Conservation (phyloP, 2,329 filamentous ascomycete species). For the Aspergillus puulaauensis region DNA sequence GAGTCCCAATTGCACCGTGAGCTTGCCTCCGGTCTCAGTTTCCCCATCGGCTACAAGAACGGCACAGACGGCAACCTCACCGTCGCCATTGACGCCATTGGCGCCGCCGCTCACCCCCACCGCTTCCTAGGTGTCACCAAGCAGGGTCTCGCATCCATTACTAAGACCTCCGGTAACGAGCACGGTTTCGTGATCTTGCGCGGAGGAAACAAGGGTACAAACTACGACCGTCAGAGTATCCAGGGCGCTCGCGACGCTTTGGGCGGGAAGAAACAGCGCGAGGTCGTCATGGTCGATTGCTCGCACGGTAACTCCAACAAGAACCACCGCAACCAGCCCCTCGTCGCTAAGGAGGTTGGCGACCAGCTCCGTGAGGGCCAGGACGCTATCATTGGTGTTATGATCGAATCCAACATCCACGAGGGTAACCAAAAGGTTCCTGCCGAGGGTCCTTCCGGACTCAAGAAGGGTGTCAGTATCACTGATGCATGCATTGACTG, state of each 20-base stretch:
- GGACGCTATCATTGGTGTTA: constrained; percentile 86
- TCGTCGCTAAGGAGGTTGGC: constrained; percentile 77
- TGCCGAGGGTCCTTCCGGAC: constrained; percentile 69
- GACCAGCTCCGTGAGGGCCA: constrained; percentile 88
- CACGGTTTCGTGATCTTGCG: constrained; percentile 96
- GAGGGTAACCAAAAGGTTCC: constrained; percentile 89
- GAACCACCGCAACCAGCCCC: constrained; percentile 95
- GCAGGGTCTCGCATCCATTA: constrained; percentile 93
- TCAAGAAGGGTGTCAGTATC: constrained; percentile 90
- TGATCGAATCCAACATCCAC: constrained; percentile 98
- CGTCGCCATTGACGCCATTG: constrained; percentile 95
- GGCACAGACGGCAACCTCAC: constrained; percentile 89
- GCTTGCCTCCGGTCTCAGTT: constrained; percentile 89
- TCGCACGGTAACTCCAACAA: constrained; percentile 98
- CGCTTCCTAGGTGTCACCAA: constrained; percentile 99
- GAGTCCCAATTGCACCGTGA: constrained; percentile 96
- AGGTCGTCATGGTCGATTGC: constrained; percentile 97
- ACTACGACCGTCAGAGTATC: constrained; percentile 86
- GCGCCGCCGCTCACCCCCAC: constrained; percentile 65
- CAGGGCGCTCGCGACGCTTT: constrained; percentile 75
- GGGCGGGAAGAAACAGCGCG: constrained; percentile 76
- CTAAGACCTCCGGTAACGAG: constrained; percentile 88
- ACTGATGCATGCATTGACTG: constrained; percentile 96
- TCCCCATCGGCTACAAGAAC: constrained; percentile 99
- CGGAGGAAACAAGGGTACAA: constrained; percentile 87